Evolutionary conservation across 2,329 filamentous ascomycete genomes (phyloP).

Genomic region (Botrytis medusae): DNA sequence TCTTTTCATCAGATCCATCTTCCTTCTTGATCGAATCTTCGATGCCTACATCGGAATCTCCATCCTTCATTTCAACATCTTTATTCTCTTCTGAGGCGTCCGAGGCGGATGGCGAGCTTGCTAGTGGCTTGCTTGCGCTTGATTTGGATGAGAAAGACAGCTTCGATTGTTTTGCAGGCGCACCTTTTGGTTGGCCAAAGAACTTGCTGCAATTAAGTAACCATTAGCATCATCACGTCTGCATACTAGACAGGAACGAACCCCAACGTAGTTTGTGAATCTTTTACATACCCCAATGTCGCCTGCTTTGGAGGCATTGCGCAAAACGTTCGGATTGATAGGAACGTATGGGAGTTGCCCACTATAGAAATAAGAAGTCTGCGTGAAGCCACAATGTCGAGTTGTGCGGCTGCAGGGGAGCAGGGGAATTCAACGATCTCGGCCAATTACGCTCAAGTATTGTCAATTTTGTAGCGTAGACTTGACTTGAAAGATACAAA

Average conservation of each 20-base stretch:
- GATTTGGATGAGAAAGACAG: conserved; percentile 69
- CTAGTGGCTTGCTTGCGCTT: conserved; percentile 37
- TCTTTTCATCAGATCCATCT: conserved; percentile 17
- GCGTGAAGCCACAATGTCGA: conserved; percentile 37
- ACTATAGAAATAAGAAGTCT: conserved; percentile 25
- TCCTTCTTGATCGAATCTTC: conserved; percentile 26
- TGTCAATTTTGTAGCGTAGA: background rate
- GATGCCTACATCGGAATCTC: conserved; percentile 28
- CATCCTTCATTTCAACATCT: conserved; percentile 37
- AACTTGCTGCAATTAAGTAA: conserved; percentile 65
- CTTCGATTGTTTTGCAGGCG: conserved; percentile 72
- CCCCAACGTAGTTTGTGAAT: conserved; percentile 72
- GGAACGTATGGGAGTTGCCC: conserved; percentile 26
- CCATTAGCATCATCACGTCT: conserved; percentile 25
- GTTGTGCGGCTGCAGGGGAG: conserved; percentile 6
- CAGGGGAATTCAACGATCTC: background rate
- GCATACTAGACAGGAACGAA: conserved; percentile 45
- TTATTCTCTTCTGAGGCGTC: conserved; percentile 29
- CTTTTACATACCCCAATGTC: conserved; percentile 83
- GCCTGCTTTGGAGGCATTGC: conserved; percentile 56
- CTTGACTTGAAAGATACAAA: background rate
- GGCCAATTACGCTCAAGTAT: background rate
- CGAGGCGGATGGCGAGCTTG: conserved; percentile 30
- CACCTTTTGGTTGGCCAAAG: conserved; percentile 67
- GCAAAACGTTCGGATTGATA: conserved; percentile 27